Percentiles rank a stretch among this genome's conserved stretches.
These are phyloP conservation scores for Dothistroma pini DNA, from an alignment of 2,329 filamentous ascomycete genomes.

Conservation along the genomic window DNA sequence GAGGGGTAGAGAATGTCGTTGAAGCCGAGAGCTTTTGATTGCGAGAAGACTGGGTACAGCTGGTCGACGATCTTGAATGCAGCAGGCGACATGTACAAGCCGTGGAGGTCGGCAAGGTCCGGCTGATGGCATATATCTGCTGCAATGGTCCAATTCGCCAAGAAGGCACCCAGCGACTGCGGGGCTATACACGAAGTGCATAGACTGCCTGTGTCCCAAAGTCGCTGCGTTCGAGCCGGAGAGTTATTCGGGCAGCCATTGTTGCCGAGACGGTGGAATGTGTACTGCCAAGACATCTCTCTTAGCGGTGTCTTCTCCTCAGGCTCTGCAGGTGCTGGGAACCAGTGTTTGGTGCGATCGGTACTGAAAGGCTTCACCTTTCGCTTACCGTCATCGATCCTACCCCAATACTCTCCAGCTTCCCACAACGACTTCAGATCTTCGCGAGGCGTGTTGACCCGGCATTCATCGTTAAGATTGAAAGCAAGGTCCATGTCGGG, in stretches of 20 bases:
- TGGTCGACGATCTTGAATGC: constrained; percentile 59
- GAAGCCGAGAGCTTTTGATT: constrained; percentile 68
- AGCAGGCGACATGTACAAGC: constrained; percentile 65
- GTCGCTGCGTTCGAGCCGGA: constrained; percentile 53
- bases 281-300: constrained; percentile 37
- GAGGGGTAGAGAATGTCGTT: constrained; percentile 70
- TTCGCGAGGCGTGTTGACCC: constrained; percentile 53
- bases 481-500: constrained; percentile 63
- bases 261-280: constrained; percentile 42
- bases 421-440: constrained; percentile 38
- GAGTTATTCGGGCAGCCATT: constrained; percentile 62
- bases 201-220: constrained; percentile 62
- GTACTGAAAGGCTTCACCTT: constrained; percentile 34
- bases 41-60: constrained; percentile 71
- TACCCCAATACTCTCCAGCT: constrained; percentile 13
- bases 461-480: constrained; percentile 59
- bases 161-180: constrained; percentile 65
- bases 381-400: constrained; percentile 12
- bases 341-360: constrained; percentile 40
- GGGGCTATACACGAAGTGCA: constrained; percentile 61
- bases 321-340: constrained; percentile 30
- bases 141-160: constrained; percentile 62
- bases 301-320: constrained; percentile 28
- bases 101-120: constrained; percentile 69
- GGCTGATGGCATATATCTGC: constrained; percentile 72